These are phyloP conservation scores for Collybia nuda DNA, from an alignment of 768 basidiomycete species.

Conservation along the genomic window DNA sequence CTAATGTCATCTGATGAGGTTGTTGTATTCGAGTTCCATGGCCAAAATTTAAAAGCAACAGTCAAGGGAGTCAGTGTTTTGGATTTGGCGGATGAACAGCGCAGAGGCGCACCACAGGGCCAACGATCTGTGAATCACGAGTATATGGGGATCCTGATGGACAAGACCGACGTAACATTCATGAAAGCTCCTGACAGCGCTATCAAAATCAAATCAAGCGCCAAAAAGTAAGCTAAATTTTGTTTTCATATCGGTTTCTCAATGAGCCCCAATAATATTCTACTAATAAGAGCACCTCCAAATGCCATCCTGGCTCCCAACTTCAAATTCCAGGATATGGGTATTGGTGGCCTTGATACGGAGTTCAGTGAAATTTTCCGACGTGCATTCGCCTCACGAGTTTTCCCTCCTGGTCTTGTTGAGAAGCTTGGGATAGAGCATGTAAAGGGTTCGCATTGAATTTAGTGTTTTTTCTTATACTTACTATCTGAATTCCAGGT, in stretches of 20 bases:
- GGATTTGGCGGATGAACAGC: constrained; percentile 65
- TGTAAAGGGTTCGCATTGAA: constrained; percentile 76
- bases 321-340: constrained; percentile 99
- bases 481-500: constrained; percentile 42
- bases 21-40: constrained; percentile 86
- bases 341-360: constrained; percentile 93
- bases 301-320: constrained; percentile 97
- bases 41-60: constrained; percentile 73
- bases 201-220: constrained; percentile 90
- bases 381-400: constrained; percentile 95
- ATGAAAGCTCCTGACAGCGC: constrained; percentile 78
- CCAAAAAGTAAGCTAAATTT: constrained; percentile 66
- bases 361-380: constrained; percentile 98
- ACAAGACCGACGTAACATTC: constrained; percentile 89
- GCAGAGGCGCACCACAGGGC: constrained; percentile 34
- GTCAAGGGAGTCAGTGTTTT: constrained; percentile 60
- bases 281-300: constrained; percentile 64
- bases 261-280: background rate
- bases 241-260: constrained; percentile 1
- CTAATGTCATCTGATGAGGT: constrained; percentile 69
- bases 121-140: constrained; percentile 23
- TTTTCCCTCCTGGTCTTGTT: constrained; percentile 96
- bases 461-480: background rate
- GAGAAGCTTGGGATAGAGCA: constrained; percentile 98
- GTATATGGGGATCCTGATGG: constrained; percentile 77